phyloP scores from a whole-genome alignment of 805 yeast genomes.

The Ogataea paraovalis region DNA sequence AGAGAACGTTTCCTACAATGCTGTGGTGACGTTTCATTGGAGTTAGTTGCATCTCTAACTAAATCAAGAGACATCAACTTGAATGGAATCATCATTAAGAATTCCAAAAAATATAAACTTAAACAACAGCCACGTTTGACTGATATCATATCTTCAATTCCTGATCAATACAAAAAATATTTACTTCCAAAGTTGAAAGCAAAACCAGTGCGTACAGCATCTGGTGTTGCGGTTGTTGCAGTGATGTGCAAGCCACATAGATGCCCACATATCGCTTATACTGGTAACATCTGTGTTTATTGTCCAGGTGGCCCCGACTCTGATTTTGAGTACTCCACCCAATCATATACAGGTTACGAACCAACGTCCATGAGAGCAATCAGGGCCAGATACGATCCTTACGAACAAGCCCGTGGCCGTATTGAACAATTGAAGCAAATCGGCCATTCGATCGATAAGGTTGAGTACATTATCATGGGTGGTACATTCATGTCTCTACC shows the following conservation, averaged over 20 bases:
- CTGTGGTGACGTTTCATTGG: constrained; percentile 87
- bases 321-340: constrained; percentile 96
- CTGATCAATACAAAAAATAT: constrained; percentile 91
- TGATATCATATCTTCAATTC: constrained; percentile 91
- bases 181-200: constrained; percentile 91
- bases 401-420: constrained; percentile 97
- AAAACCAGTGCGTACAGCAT: constrained; percentile 98
- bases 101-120: constrained; percentile 85
- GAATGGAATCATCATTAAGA: constrained; percentile 81
- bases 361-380: constrained; percentile 99
- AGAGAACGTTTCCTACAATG: constrained; percentile 90
- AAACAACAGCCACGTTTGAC: constrained; percentile 92
- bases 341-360: constrained; percentile 96
- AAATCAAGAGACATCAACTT: constrained; percentile 76
- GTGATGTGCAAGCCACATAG: constrained; percentile 99
- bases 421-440: constrained; percentile 91
- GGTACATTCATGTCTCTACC: constrained; percentile 98
- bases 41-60: constrained; percentile 73
- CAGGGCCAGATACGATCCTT: constrained; percentile 96
- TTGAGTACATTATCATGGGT: constrained; percentile 97
- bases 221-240: constrained; percentile 98
- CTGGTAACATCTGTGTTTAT: constrained; percentile 96
- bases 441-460: constrained; percentile 96
- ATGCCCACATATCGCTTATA: constrained; percentile 98
- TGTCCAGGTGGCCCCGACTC: constrained; percentile 99